phyloP scores from a whole-genome alignment of 2,329 filamentous ascomycete species.

The Diaporthe amygdali region DNA sequence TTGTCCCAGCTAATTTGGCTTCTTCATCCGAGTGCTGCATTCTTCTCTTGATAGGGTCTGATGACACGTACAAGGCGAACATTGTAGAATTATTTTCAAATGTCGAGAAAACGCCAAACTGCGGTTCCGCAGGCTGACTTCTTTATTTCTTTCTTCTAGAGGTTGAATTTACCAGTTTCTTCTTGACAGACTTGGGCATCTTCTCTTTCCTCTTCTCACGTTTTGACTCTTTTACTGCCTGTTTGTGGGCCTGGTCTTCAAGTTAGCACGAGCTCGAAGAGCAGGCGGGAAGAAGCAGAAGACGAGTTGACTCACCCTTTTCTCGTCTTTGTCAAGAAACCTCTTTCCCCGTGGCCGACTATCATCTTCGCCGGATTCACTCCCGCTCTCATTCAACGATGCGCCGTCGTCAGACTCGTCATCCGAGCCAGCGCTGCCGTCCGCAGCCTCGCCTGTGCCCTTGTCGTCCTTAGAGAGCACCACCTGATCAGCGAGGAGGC shows the following conservation, averaged over 20 bases:
- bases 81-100: not conserved
- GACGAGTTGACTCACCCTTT: slow-evolving; percentile 60
- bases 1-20: slow-evolving; percentile 25
- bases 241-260: slow-evolving; percentile 69
- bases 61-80: slow-evolving; percentile 13
- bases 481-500: slow-evolving; percentile 77
- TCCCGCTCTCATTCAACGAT: slow-evolving; percentile 50
- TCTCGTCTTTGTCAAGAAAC: slow-evolving; percentile 90
- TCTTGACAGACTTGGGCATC: slow-evolving; percentile 96
- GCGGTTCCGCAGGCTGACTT: not conserved
- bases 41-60: not conserved
- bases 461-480: slow-evolving; percentile 45
- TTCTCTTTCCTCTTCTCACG: slow-evolving; percentile 92
- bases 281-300: not conserved
- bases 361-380: slow-evolving; percentile 66
- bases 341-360: slow-evolving; percentile 78
- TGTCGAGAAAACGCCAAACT: not conserved
- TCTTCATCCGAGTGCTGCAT: slow-evolving; percentile 35
- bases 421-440: slow-evolving; percentile 43
- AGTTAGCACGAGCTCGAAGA: slow-evolving; percentile 25
- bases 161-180: slow-evolving; percentile 73
- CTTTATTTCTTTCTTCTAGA: slow-evolving; percentile 67
- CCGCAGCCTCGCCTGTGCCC: slow-evolving; percentile 39
- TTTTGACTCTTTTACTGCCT: slow-evolving; percentile 92
- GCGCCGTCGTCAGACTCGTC: slow-evolving; percentile 56